A percentile compares a stretch with the other conserved stretches of the same genome.
Evolutionary conservation across 768 basidiomycete species (phyloP).

Genomic region (Leccinum longicurvipes): DNA sequence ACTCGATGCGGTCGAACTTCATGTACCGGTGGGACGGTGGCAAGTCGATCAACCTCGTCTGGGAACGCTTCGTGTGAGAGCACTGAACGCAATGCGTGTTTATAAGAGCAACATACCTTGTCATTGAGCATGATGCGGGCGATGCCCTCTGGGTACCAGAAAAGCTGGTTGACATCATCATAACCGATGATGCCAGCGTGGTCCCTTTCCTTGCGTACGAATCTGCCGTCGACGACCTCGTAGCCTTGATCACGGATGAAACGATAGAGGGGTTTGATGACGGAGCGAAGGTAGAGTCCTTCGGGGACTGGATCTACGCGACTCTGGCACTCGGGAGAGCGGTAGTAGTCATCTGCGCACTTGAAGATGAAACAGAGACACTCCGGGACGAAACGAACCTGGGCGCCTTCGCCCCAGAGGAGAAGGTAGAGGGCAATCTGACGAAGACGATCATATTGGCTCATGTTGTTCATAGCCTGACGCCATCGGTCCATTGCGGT

Average conservation of each 20-base stretch:
- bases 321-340: conserved; percentile 96
- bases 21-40: conserved; percentile 91
- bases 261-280: conserved; percentile 91
- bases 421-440: conserved; percentile 95
- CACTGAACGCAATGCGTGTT: background rate
- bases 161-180: conserved; percentile 97
- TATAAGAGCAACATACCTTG: conserved; percentile 53
- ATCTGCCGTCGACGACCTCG: conserved; percentile 93
- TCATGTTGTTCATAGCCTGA: conserved; percentile 98
- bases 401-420: conserved; percentile 98
- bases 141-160: conserved; percentile 99
- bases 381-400: conserved; percentile 95
- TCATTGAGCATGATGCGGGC: conserved; percentile 84
- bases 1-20: conserved; percentile 95
- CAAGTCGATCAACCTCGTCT: conserved; percentile 90
- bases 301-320: conserved; percentile 90
- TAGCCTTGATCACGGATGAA: conserved; percentile 98
- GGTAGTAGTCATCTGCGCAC: conserved; percentile 99
- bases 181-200: conserved; percentile 96
- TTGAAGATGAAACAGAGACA: conserved; percentile 99
- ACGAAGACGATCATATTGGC: conserved; percentile 92
- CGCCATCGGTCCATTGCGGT: conserved; percentile 91
- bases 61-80: conserved; percentile 4
- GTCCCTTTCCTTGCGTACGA: conserved; percentile 88
- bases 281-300: conserved; percentile 87